Percentiles rank a stretch among this genome's conserved stretches.
These are phyloP conservation scores for Flaveria sonorensis DNA, from an alignment of 129 eudicot species.

Conservation along the genomic window DNA sequence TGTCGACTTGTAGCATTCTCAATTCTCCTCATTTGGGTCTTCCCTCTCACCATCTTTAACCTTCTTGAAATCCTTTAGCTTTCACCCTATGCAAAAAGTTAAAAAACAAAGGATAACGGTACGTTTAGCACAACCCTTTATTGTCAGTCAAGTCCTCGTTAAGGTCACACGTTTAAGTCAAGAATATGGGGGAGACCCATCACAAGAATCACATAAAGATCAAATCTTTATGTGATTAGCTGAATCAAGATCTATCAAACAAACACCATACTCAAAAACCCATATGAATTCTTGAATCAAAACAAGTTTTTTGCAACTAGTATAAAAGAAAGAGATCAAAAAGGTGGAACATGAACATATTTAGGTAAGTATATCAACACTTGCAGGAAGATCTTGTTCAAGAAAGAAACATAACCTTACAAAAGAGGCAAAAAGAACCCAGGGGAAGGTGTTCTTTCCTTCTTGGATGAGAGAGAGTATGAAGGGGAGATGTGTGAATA, in stretches of 20 bases:
- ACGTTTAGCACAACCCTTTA: not conserved
- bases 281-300: slow-evolving; percentile 32
- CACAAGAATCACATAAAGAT: not conserved
- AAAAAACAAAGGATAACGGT: not conserved
- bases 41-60: slow-evolving; percentile 74
- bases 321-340: slow-evolving; percentile 14
- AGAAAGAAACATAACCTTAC: slow-evolving; percentile 36
- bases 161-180: not conserved
- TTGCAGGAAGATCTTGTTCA: slow-evolving; percentile 32
- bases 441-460: slow-evolving; percentile 41
- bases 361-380: slow-evolving; percentile 30
- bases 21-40: slow-evolving; percentile 88
- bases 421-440: slow-evolving; percentile 34
- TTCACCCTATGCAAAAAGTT: slow-evolving; percentile 8
- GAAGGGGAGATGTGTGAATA: slow-evolving; percentile 7
- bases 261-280: slow-evolving; percentile 22
- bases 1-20: slow-evolving; percentile 91
- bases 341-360: slow-evolving; percentile 4
- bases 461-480: slow-evolving; percentile 23
- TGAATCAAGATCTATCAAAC: slow-evolving; percentile 22
- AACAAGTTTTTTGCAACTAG: slow-evolving; percentile 1
- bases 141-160: not conserved
- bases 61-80: not conserved
- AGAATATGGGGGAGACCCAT: not conserved
- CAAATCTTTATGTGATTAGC: slow-evolving; percentile 19